Conservation (phyloP, 2,329 filamentous ascomycete species). For the Coniella vitis region DNA sequence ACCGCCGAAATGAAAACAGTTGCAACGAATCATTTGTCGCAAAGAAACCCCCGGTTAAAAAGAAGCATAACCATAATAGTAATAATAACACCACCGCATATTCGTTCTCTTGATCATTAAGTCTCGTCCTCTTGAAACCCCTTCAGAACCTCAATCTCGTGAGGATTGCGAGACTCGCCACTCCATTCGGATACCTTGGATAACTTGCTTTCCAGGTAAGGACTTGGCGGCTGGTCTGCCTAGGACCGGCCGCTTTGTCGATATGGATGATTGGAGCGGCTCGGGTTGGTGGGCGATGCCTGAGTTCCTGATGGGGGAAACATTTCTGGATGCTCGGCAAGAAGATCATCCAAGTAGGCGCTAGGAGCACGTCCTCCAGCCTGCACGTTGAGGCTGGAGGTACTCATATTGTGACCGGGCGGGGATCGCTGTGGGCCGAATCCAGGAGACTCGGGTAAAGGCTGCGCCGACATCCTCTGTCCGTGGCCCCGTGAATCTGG, state of each 20-base stretch:
- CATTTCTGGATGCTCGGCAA: slow-evolving; percentile 62
- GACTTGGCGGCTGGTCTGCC: slow-evolving; percentile 3
- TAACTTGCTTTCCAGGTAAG: slow-evolving; percentile 11
- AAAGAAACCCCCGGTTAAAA: too few relatives aligned
- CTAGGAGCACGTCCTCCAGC: slow-evolving; percentile 72
- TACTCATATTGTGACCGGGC: slow-evolving; percentile 53
- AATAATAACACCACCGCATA: too few relatives aligned
- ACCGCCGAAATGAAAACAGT: too few relatives aligned
- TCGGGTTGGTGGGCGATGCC: slow-evolving; percentile 22
- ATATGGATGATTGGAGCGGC: slow-evolving; percentile 17
- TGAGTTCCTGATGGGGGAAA: slow-evolving; percentile 34
- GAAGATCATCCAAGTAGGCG: slow-evolving; percentile 82
- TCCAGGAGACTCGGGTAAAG: slow-evolving; percentile 60
- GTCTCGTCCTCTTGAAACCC: slow-evolving; percentile 1
- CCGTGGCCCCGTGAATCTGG: slow-evolving; percentile 50
- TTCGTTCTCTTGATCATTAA: too few relatives aligned
- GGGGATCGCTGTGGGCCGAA: slow-evolving; percentile 36
- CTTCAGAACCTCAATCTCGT: not conserved
- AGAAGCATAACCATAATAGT: too few relatives aligned
- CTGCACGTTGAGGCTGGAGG: slow-evolving; percentile 58
- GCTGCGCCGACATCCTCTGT: slow-evolving; percentile 38
- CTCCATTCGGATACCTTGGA: slow-evolving; percentile 15
- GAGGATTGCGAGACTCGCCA: slow-evolving; percentile 5
- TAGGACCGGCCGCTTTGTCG: slow-evolving; percentile 19
- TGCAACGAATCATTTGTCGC: too few relatives aligned